Conservation (phyloP, 1,139 yeast genomes). For the Lizanozyma gosingica region DNA sequence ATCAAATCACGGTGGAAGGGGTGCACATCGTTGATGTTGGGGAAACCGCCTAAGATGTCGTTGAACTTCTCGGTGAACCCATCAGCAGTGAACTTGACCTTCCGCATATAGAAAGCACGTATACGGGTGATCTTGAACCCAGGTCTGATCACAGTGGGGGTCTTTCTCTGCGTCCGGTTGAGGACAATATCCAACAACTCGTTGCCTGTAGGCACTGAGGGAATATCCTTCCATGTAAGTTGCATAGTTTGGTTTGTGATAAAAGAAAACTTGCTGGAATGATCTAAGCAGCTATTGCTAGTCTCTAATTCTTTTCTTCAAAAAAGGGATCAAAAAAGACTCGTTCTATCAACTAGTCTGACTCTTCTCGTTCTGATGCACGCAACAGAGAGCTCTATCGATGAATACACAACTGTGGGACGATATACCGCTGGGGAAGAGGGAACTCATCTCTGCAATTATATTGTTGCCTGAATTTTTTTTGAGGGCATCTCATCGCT, state of each 20-base stretch:
- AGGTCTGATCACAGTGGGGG: conserved; percentile 95
- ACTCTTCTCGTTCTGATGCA: too few species aligned
- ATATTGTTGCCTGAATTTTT: too few species aligned
- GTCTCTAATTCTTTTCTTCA: too few species aligned
- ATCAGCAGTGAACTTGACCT: conserved; percentile 91
- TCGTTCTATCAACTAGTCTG: too few species aligned
- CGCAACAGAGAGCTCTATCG: too few species aligned
- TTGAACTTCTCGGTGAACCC: conserved; percentile 90
- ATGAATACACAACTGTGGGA: too few species aligned
- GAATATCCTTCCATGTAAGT: conserved; percentile 96
- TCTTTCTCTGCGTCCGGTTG: conserved; percentile 95
- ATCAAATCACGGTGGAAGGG: conserved; percentile 97
- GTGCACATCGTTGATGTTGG: conserved; percentile 93
- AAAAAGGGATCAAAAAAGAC: too few species aligned
- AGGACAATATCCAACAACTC: conserved; percentile 94
- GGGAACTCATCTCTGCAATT: too few species aligned
- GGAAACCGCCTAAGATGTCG: conserved; percentile 81
- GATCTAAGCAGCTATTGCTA: too few species aligned
- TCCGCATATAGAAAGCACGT: conserved; percentile 97
- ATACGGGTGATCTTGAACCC: conserved; percentile 96
- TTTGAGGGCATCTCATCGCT: neutral
- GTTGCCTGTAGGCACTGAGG: conserved; percentile 84
- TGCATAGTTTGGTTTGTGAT: too few species aligned
- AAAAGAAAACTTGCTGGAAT: too few species aligned
- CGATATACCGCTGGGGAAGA: too few species aligned